A percentile compares a stretch with the other conserved stretches of the same genome.
These are phyloP conservation scores for Tricholoma flavovirens DNA, from an alignment of 768 basidiomycete genomes.

Conservation along the genomic window DNA sequence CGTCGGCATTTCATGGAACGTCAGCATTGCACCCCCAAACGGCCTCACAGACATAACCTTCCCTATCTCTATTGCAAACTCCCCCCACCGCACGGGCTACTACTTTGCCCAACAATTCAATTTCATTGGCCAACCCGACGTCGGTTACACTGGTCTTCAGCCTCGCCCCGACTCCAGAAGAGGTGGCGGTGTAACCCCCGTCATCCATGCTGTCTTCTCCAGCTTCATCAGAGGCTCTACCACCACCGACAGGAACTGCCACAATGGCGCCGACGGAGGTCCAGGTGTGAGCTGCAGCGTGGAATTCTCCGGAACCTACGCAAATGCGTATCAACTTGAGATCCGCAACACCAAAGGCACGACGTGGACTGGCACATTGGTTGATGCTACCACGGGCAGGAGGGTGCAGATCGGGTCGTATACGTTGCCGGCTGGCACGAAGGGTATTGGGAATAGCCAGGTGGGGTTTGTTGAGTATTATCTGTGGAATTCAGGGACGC, in stretches of 20 bases:
- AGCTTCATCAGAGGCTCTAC: background rate
- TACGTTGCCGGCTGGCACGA: background rate
- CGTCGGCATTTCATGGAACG: background rate
- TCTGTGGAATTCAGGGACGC: background rate
- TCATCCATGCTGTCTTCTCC: conserved; percentile 1
- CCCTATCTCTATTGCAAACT: background rate
- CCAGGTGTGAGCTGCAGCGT: background rate
- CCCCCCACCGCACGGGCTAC: background rate
- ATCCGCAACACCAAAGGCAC: background rate
- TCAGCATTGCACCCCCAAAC: background rate
- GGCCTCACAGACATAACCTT: conserved; percentile 1
- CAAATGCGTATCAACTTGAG: background rate
- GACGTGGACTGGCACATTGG: background rate
- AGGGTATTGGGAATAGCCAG: background rate
- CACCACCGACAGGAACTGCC: background rate
- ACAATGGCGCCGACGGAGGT: background rate
- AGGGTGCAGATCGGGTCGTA: background rate
- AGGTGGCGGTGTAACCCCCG: background rate
- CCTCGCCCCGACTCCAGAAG: background rate
- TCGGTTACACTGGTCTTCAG: conserved; percentile 1
- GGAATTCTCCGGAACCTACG: background rate
- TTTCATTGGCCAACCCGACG: background rate
- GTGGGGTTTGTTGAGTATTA: background rate
- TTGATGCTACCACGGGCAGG: background rate
- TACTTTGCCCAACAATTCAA: conserved; percentile 1